phyloP scores from a whole-genome alignment of 2,329 filamentous ascomycete species.

The Phialophora verrucosa region DNA sequence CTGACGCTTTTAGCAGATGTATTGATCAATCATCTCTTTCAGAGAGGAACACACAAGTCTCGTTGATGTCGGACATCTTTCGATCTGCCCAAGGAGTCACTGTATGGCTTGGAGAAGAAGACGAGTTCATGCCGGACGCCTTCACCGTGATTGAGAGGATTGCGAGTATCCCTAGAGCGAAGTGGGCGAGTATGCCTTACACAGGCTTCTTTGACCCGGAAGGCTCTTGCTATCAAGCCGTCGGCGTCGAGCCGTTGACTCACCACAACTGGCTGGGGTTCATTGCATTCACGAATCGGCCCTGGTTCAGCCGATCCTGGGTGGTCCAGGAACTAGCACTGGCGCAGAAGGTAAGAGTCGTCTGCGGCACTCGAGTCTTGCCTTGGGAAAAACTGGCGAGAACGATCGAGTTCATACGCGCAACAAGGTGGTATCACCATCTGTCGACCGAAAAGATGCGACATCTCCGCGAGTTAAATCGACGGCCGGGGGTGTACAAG shows the following conservation, averaged over 20 bases:
- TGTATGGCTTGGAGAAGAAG: conserved; percentile 26
- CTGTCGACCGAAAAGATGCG: conserved; percentile 17
- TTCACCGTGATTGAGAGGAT: conserved; percentile 6
- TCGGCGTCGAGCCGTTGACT: conserved; percentile 8
- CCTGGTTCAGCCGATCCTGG: conserved; percentile 23
- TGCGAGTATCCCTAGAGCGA: neutral
- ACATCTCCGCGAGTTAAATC: conserved; percentile 8
- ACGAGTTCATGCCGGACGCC: conserved; percentile 12
- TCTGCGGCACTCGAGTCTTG: conserved; percentile 14
- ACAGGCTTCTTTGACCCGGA: conserved; percentile 3
- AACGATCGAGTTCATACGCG: conserved; percentile 21
- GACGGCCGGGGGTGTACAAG: conserved; percentile 5
- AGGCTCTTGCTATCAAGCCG: conserved; percentile 6
- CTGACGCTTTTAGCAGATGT: conserved; percentile 11
- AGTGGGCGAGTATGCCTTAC: neutral
- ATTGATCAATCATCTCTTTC: conserved; percentile 34
- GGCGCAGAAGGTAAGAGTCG: conserved; percentile 14
- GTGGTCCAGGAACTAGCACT: conserved; percentile 31
- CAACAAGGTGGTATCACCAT: conserved; percentile 21
- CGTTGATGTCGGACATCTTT: conserved; percentile 34
- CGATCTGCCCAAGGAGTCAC: conserved; percentile 12
- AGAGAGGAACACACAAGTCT: conserved; percentile 32
- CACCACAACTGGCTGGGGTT: conserved; percentile 22
- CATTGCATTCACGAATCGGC: conserved; percentile 24
- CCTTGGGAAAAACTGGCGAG: conserved; percentile 14